Evolutionary conservation across 352 stramenopile species (phyloP).

Genomic region (Hyphochytrium catenoides): DNA sequence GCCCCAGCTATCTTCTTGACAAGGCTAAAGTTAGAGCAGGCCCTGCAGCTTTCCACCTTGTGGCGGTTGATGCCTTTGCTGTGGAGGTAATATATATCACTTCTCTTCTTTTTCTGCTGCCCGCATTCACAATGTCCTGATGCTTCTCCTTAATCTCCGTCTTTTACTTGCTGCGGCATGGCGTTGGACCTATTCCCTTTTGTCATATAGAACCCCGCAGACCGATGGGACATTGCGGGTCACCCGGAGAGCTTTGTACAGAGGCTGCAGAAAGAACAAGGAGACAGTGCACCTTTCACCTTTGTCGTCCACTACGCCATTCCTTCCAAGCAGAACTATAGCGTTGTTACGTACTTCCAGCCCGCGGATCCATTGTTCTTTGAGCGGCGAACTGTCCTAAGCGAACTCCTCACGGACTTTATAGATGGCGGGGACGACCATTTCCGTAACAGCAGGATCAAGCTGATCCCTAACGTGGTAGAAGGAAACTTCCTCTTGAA

Average conservation of each 20-base stretch:
- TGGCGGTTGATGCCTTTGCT: conserved; percentile 47
- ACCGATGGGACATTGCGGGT: conserved; percentile 46
- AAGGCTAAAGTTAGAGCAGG: conserved; percentile 60
- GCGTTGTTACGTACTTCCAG: conserved; percentile 53
- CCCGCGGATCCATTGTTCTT: conserved; percentile 44
- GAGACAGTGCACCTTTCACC: conserved; percentile 24
- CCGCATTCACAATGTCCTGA: too few relatives aligned
- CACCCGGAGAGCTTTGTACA: conserved; percentile 38
- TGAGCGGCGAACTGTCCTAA: conserved; percentile 60
- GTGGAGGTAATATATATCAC: too few relatives aligned
- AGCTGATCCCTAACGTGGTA: conserved; percentile 88
- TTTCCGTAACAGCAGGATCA: conserved; percentile 90
- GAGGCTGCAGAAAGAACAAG: conserved; percentile 19
- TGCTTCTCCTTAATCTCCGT: too few relatives aligned
- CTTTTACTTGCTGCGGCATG: conserved; percentile 11
- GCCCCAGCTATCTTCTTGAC: conserved; percentile 59
- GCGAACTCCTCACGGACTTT: conserved; percentile 62
- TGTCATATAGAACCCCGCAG: conserved; percentile 13
- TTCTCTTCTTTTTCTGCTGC: too few relatives aligned
- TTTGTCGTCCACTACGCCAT: conserved; percentile 75
- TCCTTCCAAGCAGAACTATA: conserved; percentile 36
- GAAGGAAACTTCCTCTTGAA: conserved; percentile 92
- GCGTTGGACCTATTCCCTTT: conserved; percentile 10
- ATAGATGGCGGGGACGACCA: conserved; percentile 73
- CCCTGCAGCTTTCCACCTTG: conserved; percentile 38